A percentile compares a stretch with the other conserved stretches of the same genome.
These are phyloP conservation scores for Kalmusia sp. DNA, from an alignment of 2,329 filamentous ascomycete species.

Conservation along the genomic window DNA sequence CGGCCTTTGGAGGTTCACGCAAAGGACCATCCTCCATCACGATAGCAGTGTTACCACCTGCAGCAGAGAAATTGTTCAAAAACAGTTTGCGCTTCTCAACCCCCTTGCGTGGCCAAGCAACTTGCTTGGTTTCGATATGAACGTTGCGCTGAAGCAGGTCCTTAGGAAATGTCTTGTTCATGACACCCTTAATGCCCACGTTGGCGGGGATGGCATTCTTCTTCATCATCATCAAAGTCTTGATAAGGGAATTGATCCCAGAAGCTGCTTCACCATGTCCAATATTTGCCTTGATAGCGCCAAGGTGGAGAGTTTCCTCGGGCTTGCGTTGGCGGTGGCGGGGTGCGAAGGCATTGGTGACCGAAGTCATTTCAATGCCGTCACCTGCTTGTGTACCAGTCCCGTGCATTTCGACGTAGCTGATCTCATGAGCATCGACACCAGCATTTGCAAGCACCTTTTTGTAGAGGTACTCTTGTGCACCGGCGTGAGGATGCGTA, in stretches of 20 bases:
- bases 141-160: conserved; percentile 61
- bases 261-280: conserved; percentile 63
- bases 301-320: conserved; percentile 59
- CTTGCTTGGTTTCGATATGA: conserved; percentile 56
- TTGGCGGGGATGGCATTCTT: conserved; percentile 62
- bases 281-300: conserved; percentile 63
- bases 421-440: conserved; percentile 77
- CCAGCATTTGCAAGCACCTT: conserved; percentile 75
- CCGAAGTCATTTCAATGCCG: conserved; percentile 80
- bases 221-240: conserved; percentile 62
- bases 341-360: conserved; percentile 69
- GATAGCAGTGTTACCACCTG: conserved; percentile 61
- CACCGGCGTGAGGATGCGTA: conserved; percentile 80
- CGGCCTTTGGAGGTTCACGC: conserved; percentile 47
- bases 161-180: conserved; percentile 63
- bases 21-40: conserved; percentile 60
- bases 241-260: conserved; percentile 61
- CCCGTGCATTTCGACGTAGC: conserved; percentile 89
- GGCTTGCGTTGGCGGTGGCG: conserved; percentile 57
- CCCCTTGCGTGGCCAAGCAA: conserved; percentile 56
- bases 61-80: conserved; percentile 62
- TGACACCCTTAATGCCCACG: conserved; percentile 62
- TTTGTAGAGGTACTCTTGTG: conserved; percentile 75
- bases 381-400: conserved; percentile 89
- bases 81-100: conserved; percentile 58